A percentile compares a stretch with the other conserved stretches of the same genome.
These are phyloP conservation scores for Aspergillus intermedius DNA, from an alignment of 2,329 filamentous ascomycete genomes.

Conservation along the genomic window DNA sequence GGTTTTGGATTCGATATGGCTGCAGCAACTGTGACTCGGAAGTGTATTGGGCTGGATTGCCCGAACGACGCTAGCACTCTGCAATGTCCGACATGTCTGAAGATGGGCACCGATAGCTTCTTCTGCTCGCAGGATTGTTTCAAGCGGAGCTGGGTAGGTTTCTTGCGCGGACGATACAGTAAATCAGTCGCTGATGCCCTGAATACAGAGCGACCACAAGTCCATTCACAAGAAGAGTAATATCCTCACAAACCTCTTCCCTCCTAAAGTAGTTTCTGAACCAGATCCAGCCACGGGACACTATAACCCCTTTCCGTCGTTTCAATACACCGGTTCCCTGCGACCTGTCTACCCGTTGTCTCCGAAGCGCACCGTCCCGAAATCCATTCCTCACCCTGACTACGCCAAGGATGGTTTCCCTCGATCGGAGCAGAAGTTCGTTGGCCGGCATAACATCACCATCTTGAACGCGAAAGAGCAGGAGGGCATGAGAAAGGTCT, in stretches of 20 bases:
- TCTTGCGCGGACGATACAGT: slow-evolving; percentile 11
- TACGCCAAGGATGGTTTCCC: slow-evolving; percentile 81
- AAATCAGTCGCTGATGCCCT: not conserved
- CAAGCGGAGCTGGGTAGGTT: slow-evolving; percentile 90
- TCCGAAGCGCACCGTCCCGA: slow-evolving; percentile 63
- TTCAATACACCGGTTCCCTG: slow-evolving; percentile 70
- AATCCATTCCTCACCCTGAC: slow-evolving; percentile 74
- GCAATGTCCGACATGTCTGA: slow-evolving; percentile 93
- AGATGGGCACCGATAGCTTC: slow-evolving; percentile 81
- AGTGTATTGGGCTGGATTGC: slow-evolving; percentile 76
- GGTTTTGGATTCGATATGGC: slow-evolving; percentile 13
- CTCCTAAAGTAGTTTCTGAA: slow-evolving; percentile 81
- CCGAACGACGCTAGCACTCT: slow-evolving; percentile 75
- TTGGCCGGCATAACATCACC: slow-evolving; percentile 72
- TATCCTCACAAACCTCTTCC: slow-evolving; percentile 64
- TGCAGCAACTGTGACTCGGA: slow-evolving; percentile 29
- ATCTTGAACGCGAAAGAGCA: slow-evolving; percentile 73
- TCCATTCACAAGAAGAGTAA: slow-evolving; percentile 72
- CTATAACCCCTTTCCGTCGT: slow-evolving; percentile 89
- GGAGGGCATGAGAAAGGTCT: slow-evolving; percentile 89
- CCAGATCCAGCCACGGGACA: slow-evolving; percentile 82
- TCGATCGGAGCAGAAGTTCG: slow-evolving; percentile 56
- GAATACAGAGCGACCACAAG: slow-evolving; percentile 70
- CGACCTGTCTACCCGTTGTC: slow-evolving; percentile 85
- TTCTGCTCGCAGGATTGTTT: slow-evolving; percentile 99